Conservation (phyloP, 148 eudicot genomes). For the Rhododendron molle region DNA sequence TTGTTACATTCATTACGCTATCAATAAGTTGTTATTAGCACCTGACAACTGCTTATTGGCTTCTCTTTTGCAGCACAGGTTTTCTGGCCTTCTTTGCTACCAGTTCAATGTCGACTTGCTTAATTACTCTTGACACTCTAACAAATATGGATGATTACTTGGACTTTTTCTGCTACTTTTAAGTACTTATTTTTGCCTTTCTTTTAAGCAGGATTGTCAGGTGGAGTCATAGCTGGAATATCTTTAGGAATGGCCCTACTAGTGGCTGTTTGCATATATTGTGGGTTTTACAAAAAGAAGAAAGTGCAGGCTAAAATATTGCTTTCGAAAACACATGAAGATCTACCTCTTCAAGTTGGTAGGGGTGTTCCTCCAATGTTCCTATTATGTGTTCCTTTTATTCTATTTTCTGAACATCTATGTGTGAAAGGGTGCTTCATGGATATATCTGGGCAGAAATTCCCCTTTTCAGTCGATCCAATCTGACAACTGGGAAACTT, state of each 20-base stretch:
- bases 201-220: constrained; percentile 10
- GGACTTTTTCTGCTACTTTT: constrained; percentile 2
- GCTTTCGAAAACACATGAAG: not conserved
- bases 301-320: not conserved
- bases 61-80: constrained; percentile 47
- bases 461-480: not conserved
- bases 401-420: not conserved
- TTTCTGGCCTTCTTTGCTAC: constrained; percentile 20
- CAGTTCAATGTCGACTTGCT: constrained; percentile 5
- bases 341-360: constrained; percentile 5
- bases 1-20: not conserved
- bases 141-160: not conserved
- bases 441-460: not conserved
- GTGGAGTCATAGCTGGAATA: constrained; percentile 18
- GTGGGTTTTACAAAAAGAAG: constrained; percentile 14
- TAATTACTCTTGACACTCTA: not conserved
- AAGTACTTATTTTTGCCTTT: not conserved
- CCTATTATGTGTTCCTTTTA: not conserved
- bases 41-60: not conserved
- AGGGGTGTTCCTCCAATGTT: not conserved
- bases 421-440: not conserved
- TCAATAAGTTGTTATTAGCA: not conserved
- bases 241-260: constrained; percentile 7
- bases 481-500: not conserved
- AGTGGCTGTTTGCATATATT: constrained; percentile 1